Evolutionary conservation across 805 yeast genomes (phyloP).

Genomic region (Candida pseudoglaebosa): DNA sequence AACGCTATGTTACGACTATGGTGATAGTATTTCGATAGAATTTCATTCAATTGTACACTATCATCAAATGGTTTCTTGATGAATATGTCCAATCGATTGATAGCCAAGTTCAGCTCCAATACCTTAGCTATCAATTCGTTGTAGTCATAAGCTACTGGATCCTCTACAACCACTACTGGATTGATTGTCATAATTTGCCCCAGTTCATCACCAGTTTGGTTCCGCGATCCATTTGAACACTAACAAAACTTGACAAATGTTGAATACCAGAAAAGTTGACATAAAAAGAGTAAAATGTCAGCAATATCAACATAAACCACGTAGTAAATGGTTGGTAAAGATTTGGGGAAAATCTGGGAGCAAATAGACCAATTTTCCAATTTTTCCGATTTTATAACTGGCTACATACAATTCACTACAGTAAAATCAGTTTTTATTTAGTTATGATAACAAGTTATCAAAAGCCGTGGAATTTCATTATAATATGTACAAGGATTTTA

Average conservation of each 20-base stretch:
- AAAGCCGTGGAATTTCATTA: not conserved
- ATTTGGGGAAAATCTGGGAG: too few species aligned
- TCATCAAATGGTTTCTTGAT: slow-evolving; percentile 17
- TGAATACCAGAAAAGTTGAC: too few species aligned
- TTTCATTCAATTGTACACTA: slow-evolving; percentile 20
- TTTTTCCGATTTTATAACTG: too few species aligned
- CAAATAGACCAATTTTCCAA: too few species aligned
- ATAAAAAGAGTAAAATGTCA: too few species aligned
- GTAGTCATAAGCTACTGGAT: slow-evolving; percentile 15
- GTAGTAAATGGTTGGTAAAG: too few species aligned
- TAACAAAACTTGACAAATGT: too few species aligned
- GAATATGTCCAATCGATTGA: slow-evolving; percentile 20
- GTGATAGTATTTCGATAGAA: slow-evolving; percentile 28
- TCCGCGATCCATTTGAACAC: too few species aligned
- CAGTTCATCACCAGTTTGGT: too few species aligned
- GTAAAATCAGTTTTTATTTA: not conserved
- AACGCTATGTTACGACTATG: slow-evolving; percentile 19
- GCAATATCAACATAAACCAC: too few species aligned
- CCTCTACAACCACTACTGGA: slow-evolving; percentile 11
- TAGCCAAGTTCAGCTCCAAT: slow-evolving; percentile 1
- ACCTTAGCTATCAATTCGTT: slow-evolving; percentile 7
- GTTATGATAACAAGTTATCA: too few species aligned
- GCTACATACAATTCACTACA: too few species aligned
- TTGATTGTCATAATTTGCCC: slow-evolving; percentile 1
- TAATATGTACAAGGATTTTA: slow-evolving; percentile 2